Conservation (phyloP, 1,284 basidiomycete genomes). For the Chondrostereum purpureum region DNA sequence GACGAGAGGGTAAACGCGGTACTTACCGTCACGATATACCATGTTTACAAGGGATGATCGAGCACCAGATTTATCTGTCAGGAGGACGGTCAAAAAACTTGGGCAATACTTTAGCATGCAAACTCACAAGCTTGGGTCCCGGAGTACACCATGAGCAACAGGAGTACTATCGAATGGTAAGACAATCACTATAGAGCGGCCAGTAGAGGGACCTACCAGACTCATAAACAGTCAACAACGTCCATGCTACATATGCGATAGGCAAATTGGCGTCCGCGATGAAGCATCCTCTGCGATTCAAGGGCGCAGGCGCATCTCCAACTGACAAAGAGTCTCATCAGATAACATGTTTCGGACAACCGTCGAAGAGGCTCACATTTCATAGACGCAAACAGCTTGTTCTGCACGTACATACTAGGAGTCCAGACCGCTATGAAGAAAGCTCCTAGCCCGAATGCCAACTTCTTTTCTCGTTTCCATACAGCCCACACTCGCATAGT, state of each 20-base stretch:
- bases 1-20: neutral
- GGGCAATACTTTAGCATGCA: too few relatives aligned
- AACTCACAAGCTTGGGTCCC: too few relatives aligned
- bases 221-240: neutral
- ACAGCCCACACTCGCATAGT: conserved; percentile 17
- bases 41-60: neutral
- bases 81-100: too few relatives aligned
- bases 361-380: neutral
- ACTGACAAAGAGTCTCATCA: too few relatives aligned
- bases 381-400: neutral
- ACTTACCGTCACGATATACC: neutral
- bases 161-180: neutral
- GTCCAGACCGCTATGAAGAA: conserved; percentile 15
- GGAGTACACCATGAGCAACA: neutral
- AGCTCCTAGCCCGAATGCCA: conserved; percentile 12
- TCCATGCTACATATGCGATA: neutral
- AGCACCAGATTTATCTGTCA: conserved; percentile 1
- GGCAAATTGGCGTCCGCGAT: neutral
- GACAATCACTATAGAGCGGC: too few relatives aligned
- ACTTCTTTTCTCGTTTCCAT: conserved; percentile 11
- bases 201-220: neutral
- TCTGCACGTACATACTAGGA: conserved; percentile 1
- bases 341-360: neutral
- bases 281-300: neutral
- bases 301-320: neutral